Base-by-base conservation (phyloP, 495 filamentous ascomycete species). In the Neohortaea acidophila region DNA sequence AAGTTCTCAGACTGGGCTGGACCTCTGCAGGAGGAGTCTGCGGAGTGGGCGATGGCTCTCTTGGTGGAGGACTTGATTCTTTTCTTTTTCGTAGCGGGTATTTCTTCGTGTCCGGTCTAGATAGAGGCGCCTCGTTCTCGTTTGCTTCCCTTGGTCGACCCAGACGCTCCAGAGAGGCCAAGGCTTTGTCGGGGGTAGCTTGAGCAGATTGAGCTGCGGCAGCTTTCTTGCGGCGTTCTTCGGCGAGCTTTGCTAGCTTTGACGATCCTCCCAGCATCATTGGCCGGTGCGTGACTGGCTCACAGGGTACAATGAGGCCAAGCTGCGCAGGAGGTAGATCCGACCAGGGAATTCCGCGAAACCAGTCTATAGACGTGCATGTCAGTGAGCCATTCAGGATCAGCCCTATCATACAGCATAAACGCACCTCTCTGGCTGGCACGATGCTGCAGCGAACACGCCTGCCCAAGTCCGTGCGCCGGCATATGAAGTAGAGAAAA, bases 231-330 rank as follows among this genome's bases (percentile, higher is more conserved):
- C 77, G 75, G 26, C 82, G 79, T 33, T 79, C 75, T 57, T 84
- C 85, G 60, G 89, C 85, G 21, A 96, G 65, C 53, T 94, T 97
- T 9, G 87, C 93, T 52, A 79, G 68, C 51, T 91, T 93, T 4
- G 51, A 48, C n/a, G 66, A 60, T 15, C 91, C 89, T 15, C 89
- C 89, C 13, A 89, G 59, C 7, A 97, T 65, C 6, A 78, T 71
- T 31, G 67, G 55, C 21, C 60, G 67, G 31, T 72, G 75, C 36
- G 61, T 66, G 3, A 73, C 47, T 3, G 78, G 73, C 30, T 77
- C 65, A 17, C 82, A 60, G 23, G 42, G 46, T 8, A 84, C 63
- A 17, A 87, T 69, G 28, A 70, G 60, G 25, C 76, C 72, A 41
- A 71, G 71, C 17, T 82, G 75, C 34, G 83, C 59, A 17, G 56